A percentile compares a stretch with the other conserved stretches of the same genome.
phyloP scores from a whole-genome alignment of 139 green algal genomes.

The Chlamydomonas incerta region DNA sequence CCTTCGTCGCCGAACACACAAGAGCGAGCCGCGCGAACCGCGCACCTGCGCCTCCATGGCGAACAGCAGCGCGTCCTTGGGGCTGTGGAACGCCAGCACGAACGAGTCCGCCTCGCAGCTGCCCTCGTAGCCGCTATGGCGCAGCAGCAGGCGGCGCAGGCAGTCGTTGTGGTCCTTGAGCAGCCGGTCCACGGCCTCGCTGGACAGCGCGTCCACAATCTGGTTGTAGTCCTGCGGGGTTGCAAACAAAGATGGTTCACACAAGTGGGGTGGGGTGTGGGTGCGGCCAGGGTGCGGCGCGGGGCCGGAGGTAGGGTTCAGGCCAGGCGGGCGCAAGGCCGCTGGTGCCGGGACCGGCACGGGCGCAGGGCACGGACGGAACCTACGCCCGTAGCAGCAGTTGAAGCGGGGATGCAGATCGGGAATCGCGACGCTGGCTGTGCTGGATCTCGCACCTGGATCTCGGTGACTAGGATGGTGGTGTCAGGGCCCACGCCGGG shows the following conservation, averaged over 20 bases:
- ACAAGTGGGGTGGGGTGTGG: too few relatives aligned
- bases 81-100: slow-evolving; percentile 41
- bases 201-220: not conserved
- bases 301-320: too few relatives aligned
- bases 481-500: slow-evolving; percentile 40
- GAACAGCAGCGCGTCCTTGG: slow-evolving; percentile 49
- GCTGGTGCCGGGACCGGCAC: too few relatives aligned
- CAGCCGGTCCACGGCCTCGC: slow-evolving; percentile 28
- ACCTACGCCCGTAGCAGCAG: too few relatives aligned
- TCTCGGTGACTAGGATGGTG: slow-evolving; percentile 41
- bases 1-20: too few relatives aligned
- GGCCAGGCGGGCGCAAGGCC: too few relatives aligned
- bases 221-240: not conserved
- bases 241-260: too few relatives aligned
- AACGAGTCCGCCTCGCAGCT: slow-evolving; percentile 26
- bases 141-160: slow-evolving; percentile 25
- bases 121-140: slow-evolving; percentile 42
- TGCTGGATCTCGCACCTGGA: slow-evolving; percentile 54
- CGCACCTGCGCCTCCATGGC: slow-evolving; percentile 34
- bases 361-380: too few relatives aligned
- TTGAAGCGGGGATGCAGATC: too few relatives aligned
- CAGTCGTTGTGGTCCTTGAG: slow-evolving; percentile 33
- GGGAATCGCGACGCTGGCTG: too few relatives aligned
- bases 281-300: too few relatives aligned
- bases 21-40: too few relatives aligned